Percentiles rank a stretch among this genome's conserved stretches.
Evolutionary conservation across 345 rosid species (phyloP).

Genomic region (Brassica carinata): DNA sequence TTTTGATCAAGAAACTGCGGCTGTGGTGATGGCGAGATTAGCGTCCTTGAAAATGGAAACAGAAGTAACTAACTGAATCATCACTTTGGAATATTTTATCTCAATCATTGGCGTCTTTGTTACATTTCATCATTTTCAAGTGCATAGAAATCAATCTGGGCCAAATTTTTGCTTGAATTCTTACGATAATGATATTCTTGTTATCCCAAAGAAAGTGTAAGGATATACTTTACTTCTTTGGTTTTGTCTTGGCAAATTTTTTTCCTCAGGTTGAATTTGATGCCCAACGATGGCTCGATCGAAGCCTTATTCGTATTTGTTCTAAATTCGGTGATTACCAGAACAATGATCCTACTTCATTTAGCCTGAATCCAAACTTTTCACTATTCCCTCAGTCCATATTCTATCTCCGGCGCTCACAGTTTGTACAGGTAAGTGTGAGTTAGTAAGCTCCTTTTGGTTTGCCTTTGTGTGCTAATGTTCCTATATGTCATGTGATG

Average conservation of each 20-base stretch:
- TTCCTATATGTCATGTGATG: constrained; percentile 3
- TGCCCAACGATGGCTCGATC: constrained; percentile 95
- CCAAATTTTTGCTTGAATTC: too few relatives aligned
- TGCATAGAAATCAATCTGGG: background rate
- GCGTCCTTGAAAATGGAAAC: too few relatives aligned
- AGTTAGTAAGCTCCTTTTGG: background rate
- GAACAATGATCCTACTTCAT: constrained; percentile 94
- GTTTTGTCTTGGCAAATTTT: background rate
- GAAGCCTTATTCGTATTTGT: constrained; percentile 90
- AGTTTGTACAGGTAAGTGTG: constrained; percentile 81
- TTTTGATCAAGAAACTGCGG: too few relatives aligned
- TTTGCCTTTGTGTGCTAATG: background rate
- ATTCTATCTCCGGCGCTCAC: constrained; percentile 93
- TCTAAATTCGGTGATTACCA: constrained; percentile 93
- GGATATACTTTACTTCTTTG: background rate
- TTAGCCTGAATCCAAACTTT: constrained; percentile 81
- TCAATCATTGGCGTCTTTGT: too few relatives aligned
- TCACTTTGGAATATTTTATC: too few relatives aligned
- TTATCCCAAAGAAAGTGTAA: background rate
- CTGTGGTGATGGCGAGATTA: too few relatives aligned
- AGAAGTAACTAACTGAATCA: background rate
- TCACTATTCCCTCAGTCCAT: constrained; percentile 95
- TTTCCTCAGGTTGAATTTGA: constrained; percentile 86
- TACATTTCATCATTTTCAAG: background rate
- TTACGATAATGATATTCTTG: background rate